phyloP scores from a whole-genome alignment of 2,329 filamentous ascomycete species.

The Aspergillus piperis region DNA sequence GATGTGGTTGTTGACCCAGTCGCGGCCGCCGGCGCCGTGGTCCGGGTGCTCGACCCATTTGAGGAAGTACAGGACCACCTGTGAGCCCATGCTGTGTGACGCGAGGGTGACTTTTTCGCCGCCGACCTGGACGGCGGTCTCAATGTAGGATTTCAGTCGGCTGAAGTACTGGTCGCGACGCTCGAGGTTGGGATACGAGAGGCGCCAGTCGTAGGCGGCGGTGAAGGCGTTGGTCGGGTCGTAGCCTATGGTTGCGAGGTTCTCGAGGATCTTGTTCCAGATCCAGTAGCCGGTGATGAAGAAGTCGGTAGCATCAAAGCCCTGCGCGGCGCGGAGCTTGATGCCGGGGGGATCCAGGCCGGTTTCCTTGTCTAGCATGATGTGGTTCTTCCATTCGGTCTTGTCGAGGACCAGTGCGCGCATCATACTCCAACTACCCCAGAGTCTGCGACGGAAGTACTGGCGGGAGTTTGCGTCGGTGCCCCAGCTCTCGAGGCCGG shows the following conservation, averaged over 20 bases:
- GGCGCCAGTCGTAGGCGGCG: constrained; percentile 83
- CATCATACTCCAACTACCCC: constrained; percentile 99
- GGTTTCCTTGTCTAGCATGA: constrained; percentile 92
- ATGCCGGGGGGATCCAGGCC: constrained; percentile 87
- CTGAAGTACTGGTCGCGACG: constrained; percentile 92
- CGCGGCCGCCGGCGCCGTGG: constrained; percentile 74
- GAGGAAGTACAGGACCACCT: constrained; percentile 81
- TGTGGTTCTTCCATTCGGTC: constrained; percentile 89
- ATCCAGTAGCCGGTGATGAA: constrained; percentile 87
- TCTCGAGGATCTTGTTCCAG: constrained; percentile 98
- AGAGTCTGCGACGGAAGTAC: constrained; percentile 91
- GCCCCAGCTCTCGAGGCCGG: constrained; percentile 94
- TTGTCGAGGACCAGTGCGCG: constrained; percentile 89
- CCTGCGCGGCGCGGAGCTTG: constrained; percentile 89
- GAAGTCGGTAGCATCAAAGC: constrained; percentile 97
- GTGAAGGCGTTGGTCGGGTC: constrained; percentile 76
- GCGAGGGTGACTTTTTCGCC: constrained; percentile 80
- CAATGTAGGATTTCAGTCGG: constrained; percentile 84
- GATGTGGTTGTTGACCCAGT: constrained; percentile 87
- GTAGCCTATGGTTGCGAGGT: constrained; percentile 92
- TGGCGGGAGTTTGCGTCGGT: constrained; percentile 80
- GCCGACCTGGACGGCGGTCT: constrained; percentile 72
- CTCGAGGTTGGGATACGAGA: constrained; percentile 89
- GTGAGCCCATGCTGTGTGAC: constrained; percentile 97
- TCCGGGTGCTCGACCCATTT: constrained; percentile 80